A percentile compares a stretch with the other conserved stretches of the same genome.
Evolutionary conservation across 345 rosid species (phyloP).

Genomic region (Camelina laxa): DNA sequence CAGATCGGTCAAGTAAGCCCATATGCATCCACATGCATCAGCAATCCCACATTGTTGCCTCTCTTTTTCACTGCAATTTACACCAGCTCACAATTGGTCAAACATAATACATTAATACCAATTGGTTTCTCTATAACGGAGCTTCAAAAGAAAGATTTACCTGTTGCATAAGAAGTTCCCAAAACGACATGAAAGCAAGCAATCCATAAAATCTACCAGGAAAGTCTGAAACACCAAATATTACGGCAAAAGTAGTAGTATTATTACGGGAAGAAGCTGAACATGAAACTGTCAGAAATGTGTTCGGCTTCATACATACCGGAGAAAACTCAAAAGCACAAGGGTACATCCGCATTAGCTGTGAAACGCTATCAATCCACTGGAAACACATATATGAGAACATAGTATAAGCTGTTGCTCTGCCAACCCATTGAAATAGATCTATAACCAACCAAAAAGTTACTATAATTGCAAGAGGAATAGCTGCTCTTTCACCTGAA

Average conservation of each 20-base stretch:
- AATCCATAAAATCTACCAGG: constrained; percentile 92
- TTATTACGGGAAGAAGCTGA: constrained; percentile 16
- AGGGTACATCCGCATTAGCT: constrained; percentile 93
- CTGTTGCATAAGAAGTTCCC: constrained; percentile 98
- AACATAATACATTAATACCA: background rate
- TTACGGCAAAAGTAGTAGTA: constrained; percentile 22
- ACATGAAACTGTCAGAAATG: constrained; percentile 12
- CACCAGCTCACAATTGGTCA: constrained; percentile 1
- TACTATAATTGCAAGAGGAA: constrained; percentile 14
- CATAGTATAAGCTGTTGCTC: constrained; percentile 23
- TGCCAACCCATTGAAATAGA: constrained; percentile 9
- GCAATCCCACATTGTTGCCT: constrained; percentile 74
- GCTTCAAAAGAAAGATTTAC: constrained; percentile 47
- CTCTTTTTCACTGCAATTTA: constrained; percentile 86
- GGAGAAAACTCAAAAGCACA: constrained; percentile 94
- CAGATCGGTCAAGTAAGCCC: constrained; percentile 83
- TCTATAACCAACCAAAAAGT: constrained; percentile 18
- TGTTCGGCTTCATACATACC: constrained; percentile 56
- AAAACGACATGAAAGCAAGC: constrained; percentile 90
- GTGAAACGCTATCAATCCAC: constrained; percentile 99
- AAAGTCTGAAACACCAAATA: constrained; percentile 60
- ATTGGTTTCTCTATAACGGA: background rate
- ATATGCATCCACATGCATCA: constrained; percentile 87
- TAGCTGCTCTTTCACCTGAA: constrained; percentile 63
- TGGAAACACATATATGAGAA: constrained; percentile 48